A percentile compares a stretch with the other conserved stretches of the same genome.
phyloP scores from a whole-genome alignment of 2,329 filamentous ascomycete genomes.

The Ophiobolus disseminans region DNA sequence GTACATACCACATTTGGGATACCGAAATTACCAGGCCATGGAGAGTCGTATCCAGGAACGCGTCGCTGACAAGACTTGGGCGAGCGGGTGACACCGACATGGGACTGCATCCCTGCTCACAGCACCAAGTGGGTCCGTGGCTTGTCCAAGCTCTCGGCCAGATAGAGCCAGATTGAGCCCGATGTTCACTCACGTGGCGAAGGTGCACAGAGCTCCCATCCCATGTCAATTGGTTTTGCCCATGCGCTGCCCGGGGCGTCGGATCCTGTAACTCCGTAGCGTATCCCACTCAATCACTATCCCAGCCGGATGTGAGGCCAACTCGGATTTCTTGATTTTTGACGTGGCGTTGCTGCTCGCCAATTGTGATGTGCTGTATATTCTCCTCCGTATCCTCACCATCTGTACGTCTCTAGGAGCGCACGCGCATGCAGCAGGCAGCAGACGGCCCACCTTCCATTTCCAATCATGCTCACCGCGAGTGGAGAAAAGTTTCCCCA shows the following conservation, averaged over 20 bases:
- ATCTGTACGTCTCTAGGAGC: neutral
- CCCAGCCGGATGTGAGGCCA: slow-evolving; percentile 23
- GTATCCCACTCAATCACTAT: neutral
- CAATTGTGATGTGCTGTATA: no score
- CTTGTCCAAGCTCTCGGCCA: slow-evolving; percentile 33
- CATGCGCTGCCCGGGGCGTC: slow-evolving; percentile 23
- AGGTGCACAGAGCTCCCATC: slow-evolving; percentile 16
- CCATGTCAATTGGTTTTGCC: slow-evolving; percentile 5
- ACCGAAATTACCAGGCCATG: neutral
- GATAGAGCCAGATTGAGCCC: slow-evolving; percentile 29
- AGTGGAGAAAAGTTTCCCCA: slow-evolving; percentile 22
- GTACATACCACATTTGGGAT: neutral
- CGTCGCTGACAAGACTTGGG: slow-evolving; percentile 24
- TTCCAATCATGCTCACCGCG: slow-evolving; percentile 29
- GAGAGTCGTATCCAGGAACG: slow-evolving; percentile 32
- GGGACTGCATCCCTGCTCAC: slow-evolving; percentile 33
- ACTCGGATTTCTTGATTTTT: slow-evolving; percentile 14
- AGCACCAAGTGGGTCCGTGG: slow-evolving; percentile 33
- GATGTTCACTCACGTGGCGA: slow-evolving; percentile 42
- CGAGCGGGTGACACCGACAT: slow-evolving; percentile 36
- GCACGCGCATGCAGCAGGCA: slow-evolving; percentile 21
- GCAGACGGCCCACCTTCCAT: slow-evolving; percentile 34
- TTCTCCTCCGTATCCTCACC: no score
- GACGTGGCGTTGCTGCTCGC: no score
- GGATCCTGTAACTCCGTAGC: slow-evolving; percentile 17